phyloP scores from a whole-genome alignment of 495 filamentous ascomycete genomes.

The Rhizodiscina lignyota region DNA sequence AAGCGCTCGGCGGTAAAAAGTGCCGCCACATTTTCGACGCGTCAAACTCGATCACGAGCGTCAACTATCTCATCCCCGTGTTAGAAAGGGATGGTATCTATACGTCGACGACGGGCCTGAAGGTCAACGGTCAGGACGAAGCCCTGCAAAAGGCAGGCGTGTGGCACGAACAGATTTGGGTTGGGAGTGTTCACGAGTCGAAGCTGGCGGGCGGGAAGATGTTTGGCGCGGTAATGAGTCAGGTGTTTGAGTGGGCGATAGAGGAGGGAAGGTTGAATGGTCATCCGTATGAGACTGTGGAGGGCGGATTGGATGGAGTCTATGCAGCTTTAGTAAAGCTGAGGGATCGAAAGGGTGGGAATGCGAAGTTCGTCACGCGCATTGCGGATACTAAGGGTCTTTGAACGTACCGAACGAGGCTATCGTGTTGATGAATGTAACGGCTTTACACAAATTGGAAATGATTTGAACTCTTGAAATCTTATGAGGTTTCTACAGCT shows the following conservation, averaged over 20 bases:
- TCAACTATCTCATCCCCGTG: not conserved
- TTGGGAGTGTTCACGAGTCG: not conserved
- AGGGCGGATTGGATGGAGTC: slow-evolving; percentile 41
- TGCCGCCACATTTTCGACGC: slow-evolving; percentile 51
- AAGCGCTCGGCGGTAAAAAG: too few species aligned
- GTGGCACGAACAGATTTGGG: not conserved
- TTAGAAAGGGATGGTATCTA: too few species aligned
- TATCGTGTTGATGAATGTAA: too few species aligned
- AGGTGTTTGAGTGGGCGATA: slow-evolving; percentile 32
- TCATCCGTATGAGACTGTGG: slow-evolving; percentile 44
- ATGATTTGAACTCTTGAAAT: too few species aligned
- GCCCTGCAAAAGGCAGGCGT: not conserved
- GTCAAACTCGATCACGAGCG: not conserved
- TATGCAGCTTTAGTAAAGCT: slow-evolving; percentile 32
- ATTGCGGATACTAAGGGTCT: slow-evolving; percentile 41
- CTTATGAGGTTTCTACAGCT: too few species aligned
- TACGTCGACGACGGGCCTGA: too few species aligned
- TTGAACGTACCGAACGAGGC: too few species aligned
- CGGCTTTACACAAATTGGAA: too few species aligned
- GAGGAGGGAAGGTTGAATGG: slow-evolving; percentile 41
- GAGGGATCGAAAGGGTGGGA: slow-evolving; percentile 45
- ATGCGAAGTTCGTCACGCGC: slow-evolving; percentile 50
- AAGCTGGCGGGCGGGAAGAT: not conserved
- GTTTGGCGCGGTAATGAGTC: slow-evolving; percentile 10
- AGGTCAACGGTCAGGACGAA: too few species aligned